These are phyloP conservation scores for Tetrapisispora pingtungensis DNA, from an alignment of 805 yeast genomes.

Conservation along the genomic window DNA sequence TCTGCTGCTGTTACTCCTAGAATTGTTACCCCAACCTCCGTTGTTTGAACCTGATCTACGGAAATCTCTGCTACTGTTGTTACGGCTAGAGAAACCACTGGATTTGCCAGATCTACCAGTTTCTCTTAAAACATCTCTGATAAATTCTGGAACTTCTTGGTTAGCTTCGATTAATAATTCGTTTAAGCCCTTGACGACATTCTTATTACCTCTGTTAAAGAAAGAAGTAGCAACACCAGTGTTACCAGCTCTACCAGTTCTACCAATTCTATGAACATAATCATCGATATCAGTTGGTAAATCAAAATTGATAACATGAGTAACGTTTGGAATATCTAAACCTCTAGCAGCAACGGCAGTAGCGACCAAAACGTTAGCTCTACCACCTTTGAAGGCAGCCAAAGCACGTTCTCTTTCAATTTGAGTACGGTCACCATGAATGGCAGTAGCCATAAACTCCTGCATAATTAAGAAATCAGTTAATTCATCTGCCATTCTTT, in stretches of 20 bases:
- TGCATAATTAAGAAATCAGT: slow-evolving; percentile 85
- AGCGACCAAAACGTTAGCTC: slow-evolving; percentile 90
- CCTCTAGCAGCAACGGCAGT: slow-evolving; percentile 99
- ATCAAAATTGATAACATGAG: slow-evolving; percentile 95
- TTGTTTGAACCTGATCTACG: slow-evolving; percentile 33
- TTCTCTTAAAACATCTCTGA: slow-evolving; percentile 74
- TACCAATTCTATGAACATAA: slow-evolving; percentile 98
- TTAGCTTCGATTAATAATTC: slow-evolving; percentile 89
- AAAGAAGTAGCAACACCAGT: slow-evolving; percentile 97
- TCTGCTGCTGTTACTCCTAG: slow-evolving; percentile 22
- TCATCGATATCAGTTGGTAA: slow-evolving; percentile 96
- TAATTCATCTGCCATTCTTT: slow-evolving; percentile 94
- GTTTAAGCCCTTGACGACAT: slow-evolving; percentile 76
- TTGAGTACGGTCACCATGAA: slow-evolving; percentile 99
- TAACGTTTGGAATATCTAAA: slow-evolving; percentile 97
- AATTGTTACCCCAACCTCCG: slow-evolving; percentile 27
- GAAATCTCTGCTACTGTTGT: slow-evolving; percentile 39
- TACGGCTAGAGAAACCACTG: slow-evolving; percentile 35
- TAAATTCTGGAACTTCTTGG: slow-evolving; percentile 92
- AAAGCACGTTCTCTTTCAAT: slow-evolving; percentile 95
- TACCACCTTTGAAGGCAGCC: slow-evolving; percentile 85
- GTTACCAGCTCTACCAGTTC: slow-evolving; percentile 99
- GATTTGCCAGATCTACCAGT: slow-evolving; percentile 44
- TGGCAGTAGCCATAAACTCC: slow-evolving; percentile 93
- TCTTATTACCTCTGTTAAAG: slow-evolving; percentile 91